Percentiles rank a stretch among this genome's conserved stretches.
phyloP scores from a whole-genome alignment of 345 rosid genomes.

The Eucalyptus victrix region DNA sequence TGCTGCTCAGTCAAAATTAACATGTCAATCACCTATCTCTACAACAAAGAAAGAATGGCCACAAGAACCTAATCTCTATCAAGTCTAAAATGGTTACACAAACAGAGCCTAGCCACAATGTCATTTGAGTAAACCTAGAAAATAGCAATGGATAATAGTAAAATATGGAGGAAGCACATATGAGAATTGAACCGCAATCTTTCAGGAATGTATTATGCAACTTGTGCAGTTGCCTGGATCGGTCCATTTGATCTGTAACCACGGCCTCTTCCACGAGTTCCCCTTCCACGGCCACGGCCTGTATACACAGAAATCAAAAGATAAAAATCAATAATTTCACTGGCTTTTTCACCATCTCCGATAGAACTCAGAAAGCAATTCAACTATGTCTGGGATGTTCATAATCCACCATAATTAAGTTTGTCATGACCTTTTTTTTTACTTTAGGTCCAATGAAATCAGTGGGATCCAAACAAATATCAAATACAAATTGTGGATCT shows the following conservation, averaged over 20 bases:
- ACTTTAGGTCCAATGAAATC: background rate
- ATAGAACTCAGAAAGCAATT: background rate
- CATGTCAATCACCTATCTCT: constrained; percentile 14
- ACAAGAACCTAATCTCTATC: background rate
- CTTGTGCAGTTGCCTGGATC: constrained; percentile 44
- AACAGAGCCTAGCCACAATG: background rate
- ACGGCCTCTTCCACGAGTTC: constrained; percentile 68
- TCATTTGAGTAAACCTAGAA: background rate
- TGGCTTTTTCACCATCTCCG: background rate
- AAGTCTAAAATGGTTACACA: background rate
- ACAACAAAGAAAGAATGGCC: constrained; percentile 1
- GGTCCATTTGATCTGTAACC: constrained; percentile 47
- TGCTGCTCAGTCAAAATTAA: constrained; percentile 19
- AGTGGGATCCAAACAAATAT: background rate
- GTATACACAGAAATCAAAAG: background rate
- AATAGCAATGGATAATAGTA: background rate
- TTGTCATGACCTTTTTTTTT: background rate
- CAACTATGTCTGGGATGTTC: background rate
- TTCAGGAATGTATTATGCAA: background rate
- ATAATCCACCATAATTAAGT: background rate
- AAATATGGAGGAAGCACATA: background rate
- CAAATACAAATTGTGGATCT: background rate
- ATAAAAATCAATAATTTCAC: background rate
- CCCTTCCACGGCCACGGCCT: constrained; percentile 79
- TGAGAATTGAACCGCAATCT: background rate